Percentiles rank a stretch among this genome's conserved stretches.
phyloP scores from a whole-genome alignment of 768 basidiomycete species.

The Amanita exitialis region DNA sequence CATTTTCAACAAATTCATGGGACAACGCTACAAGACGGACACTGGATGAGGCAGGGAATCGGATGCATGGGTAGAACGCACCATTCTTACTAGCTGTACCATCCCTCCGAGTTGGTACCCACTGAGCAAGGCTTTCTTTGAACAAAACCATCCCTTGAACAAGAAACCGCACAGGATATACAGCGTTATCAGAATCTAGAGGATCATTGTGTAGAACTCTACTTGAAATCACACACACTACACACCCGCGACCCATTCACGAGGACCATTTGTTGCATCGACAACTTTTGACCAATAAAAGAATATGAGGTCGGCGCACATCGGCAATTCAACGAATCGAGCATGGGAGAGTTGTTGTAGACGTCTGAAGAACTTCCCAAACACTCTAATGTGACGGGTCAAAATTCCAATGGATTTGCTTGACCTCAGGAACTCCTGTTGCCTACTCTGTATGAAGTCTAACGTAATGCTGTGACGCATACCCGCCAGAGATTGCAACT shows the following conservation, averaged over 20 bases:
- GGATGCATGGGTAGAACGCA: constrained; percentile 17
- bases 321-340: constrained; percentile 55
- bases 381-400: constrained; percentile 57
- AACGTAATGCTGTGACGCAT: constrained; percentile 46
- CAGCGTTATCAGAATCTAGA: constrained; percentile 49
- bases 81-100: constrained; percentile 52
- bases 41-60: neutral
- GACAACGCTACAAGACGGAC: constrained; percentile 38
- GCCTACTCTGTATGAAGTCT: constrained; percentile 25
- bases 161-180: constrained; percentile 71
- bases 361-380: constrained; percentile 76
- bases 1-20: constrained; percentile 61
- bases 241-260: constrained; percentile 48
- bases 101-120: constrained; percentile 56
- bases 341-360: constrained; percentile 50
- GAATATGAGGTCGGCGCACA: constrained; percentile 56
- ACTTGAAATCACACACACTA: neutral
- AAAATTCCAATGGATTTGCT: constrained; percentile 42
- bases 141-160: constrained; percentile 83
- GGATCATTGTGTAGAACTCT: neutral
- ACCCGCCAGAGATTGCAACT: constrained; percentile 44
- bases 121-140: constrained; percentile 72
- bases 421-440: constrained; percentile 24
- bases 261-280: constrained; percentile 48
- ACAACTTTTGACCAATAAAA: constrained; percentile 80